phyloP scores from a whole-genome alignment of 306 rosid species.

The Abrus precatorius region DNA sequence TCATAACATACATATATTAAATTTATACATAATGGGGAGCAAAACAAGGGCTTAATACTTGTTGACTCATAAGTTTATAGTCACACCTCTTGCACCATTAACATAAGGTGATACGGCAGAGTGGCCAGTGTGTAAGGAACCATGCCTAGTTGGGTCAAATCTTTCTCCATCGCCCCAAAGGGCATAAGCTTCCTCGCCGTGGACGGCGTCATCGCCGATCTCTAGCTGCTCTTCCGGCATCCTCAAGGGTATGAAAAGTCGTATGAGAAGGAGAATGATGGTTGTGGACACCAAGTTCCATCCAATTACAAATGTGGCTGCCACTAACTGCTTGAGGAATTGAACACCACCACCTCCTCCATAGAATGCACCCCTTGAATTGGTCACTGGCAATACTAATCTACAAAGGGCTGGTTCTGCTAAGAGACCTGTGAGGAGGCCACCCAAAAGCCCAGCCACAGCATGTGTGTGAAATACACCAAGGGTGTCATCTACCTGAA shows the following conservation, averaged over 20 bases:
- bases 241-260: constrained; percentile 76
- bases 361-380: constrained; percentile 85
- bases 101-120: constrained; percentile 69
- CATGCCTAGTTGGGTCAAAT: constrained; percentile 85
- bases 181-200: constrained; percentile 97
- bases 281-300: constrained; percentile 95
- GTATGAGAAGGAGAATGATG: constrained; percentile 70
- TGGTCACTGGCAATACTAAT: constrained; percentile 58
- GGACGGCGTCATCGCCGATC: constrained; percentile 95
- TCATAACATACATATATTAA: background rate
- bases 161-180: constrained; percentile 99
- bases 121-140: constrained; percentile 45
- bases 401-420: constrained; percentile 91
- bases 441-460: constrained; percentile 92
- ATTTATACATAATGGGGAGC: constrained; percentile 10
- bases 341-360: constrained; percentile 79
- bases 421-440: constrained; percentile 85
- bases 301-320: constrained; percentile 70
- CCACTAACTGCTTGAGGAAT: constrained; percentile 82
- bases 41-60: background rate
- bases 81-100: constrained; percentile 92
- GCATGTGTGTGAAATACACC: constrained; percentile 98
- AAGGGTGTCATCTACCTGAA: constrained; percentile 88
- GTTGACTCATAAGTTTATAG: constrained; percentile 64
- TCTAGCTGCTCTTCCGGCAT: constrained; percentile 87